phyloP scores from a whole-genome alignment of 495 filamentous ascomycete genomes.

The Daldinia loculata region DNA sequence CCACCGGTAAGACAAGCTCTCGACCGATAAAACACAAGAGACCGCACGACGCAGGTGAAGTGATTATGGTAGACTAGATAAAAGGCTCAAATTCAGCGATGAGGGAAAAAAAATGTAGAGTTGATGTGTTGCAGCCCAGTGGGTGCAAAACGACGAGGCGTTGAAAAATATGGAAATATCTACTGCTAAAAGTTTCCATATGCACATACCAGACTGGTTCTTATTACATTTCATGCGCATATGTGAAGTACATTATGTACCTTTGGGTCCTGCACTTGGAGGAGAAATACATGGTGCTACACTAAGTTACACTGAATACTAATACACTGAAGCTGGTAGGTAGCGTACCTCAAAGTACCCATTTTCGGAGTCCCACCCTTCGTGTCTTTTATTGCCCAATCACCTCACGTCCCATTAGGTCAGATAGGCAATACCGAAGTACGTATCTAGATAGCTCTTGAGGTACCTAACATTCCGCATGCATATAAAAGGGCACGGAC shows the following conservation, averaged over 20 bases:
- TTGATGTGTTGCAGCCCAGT: slow-evolving; percentile 36
- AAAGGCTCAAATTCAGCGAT: slow-evolving; percentile 15
- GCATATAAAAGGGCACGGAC: slow-evolving; percentile 5
- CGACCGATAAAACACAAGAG: slow-evolving; percentile 8
- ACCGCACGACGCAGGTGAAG: not conserved
- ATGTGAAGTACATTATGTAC: slow-evolving; percentile 8
- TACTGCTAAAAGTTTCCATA: slow-evolving; percentile 28
- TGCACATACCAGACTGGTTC: slow-evolving; percentile 26
- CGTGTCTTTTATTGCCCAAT: slow-evolving; percentile 21
- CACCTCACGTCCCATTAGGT: slow-evolving; percentile 20
- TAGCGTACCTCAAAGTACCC: slow-evolving; percentile 4
- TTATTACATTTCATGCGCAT: slow-evolving; percentile 40
- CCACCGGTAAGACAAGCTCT: slow-evolving; percentile 23
- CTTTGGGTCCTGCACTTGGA: slow-evolving; percentile 1
- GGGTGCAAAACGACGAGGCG: slow-evolving; percentile 27
- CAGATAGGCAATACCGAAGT: slow-evolving; percentile 21
- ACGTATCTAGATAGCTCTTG: slow-evolving; percentile 4
- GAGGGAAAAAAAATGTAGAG: slow-evolving; percentile 13
- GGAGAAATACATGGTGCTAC: not conserved
- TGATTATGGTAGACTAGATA: not conserved
- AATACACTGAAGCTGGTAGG: not conserved
- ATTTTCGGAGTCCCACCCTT: slow-evolving; percentile 12
- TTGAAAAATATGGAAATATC: slow-evolving; percentile 40
- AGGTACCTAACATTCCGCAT: slow-evolving; percentile 3
- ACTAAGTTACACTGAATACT: not conserved